Evolutionary conservation across 306 rosid species (phyloP).

Genomic region (Amphicarpaea edgeworthii): DNA sequence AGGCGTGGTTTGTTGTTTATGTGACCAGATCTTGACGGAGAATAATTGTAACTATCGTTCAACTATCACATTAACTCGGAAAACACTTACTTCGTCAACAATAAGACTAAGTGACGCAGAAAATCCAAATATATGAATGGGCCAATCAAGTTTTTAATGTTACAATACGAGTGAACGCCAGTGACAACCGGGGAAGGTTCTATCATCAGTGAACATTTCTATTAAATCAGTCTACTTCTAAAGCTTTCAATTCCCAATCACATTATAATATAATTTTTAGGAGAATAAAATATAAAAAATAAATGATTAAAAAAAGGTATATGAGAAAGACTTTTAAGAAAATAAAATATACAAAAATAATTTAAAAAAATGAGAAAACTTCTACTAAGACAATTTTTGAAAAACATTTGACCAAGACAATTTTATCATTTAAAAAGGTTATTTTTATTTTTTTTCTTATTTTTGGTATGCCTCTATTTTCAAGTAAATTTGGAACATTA

Average conservation of each 20-base stretch:
- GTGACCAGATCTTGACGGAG: constrained; percentile 6
- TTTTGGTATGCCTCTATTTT: neutral
- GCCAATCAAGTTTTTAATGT: neutral
- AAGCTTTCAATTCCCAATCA: neutral
- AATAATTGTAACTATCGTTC: neutral
- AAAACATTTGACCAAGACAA: no score
- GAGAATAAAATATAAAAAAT: no score
- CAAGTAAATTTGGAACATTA: constrained; percentile 8
- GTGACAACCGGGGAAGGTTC: constrained; percentile 27
- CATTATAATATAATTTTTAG: no score
- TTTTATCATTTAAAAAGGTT: no score
- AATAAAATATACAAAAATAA: no score
- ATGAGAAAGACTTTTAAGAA: no score
- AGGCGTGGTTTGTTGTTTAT: constrained; percentile 11
- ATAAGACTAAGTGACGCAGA: constrained; percentile 32
- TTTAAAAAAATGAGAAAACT: no score
- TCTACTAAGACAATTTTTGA: no score
- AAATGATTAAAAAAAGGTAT: no score
- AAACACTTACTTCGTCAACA: constrained; percentile 35
- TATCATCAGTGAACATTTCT: constrained; percentile 12
- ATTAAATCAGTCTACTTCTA: constrained; percentile 12
- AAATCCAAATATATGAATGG: neutral
- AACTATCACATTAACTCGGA: constrained; percentile 13
- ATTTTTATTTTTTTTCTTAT: no score
- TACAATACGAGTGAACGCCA: constrained; percentile 22